A percentile compares a stretch with the other conserved stretches of the same genome.
Evolutionary conservation across 345 rosid species (phyloP).

Genomic region (Xanthoceras sorbifolium): DNA sequence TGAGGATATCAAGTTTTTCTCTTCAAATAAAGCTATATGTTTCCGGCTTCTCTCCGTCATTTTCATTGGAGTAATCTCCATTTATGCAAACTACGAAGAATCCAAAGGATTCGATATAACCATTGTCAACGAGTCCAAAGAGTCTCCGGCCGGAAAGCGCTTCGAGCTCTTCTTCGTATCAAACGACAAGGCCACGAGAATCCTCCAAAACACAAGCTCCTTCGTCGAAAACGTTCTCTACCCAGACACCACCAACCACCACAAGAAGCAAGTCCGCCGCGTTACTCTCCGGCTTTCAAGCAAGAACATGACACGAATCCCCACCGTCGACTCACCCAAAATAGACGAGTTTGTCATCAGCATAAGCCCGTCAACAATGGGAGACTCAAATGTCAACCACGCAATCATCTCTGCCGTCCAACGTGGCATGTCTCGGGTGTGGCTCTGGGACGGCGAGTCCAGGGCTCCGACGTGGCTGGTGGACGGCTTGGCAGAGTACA

Average conservation of each 20-base stretch:
- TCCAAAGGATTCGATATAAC: constrained; percentile 51
- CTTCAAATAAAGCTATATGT: constrained; percentile 24
- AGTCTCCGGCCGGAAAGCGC: constrained; percentile 34
- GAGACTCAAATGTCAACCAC: constrained; percentile 9
- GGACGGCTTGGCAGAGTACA: constrained; percentile 51
- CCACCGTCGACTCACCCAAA: constrained; percentile 24
- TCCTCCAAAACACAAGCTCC: constrained; percentile 43
- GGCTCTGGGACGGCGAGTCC: constrained; percentile 50
- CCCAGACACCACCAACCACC: background rate
- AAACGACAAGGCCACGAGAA: constrained; percentile 53
- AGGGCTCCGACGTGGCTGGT: constrained; percentile 48
- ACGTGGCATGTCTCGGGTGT: constrained; percentile 51
- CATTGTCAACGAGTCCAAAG: constrained; percentile 42
- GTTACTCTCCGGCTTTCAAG: constrained; percentile 38
- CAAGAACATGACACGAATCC: background rate
- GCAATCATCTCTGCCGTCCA: constrained; percentile 33
- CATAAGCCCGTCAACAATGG: constrained; percentile 38
- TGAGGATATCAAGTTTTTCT: background rate
- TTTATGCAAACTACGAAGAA: constrained; percentile 62
- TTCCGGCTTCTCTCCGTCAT: constrained; percentile 37
- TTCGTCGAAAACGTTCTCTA: constrained; percentile 50
- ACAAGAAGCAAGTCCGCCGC: constrained; percentile 34
- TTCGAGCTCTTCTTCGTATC: constrained; percentile 53
- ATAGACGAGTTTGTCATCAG: constrained; percentile 38
- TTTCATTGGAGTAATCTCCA: constrained; percentile 46